Evolutionary conservation across 1,139 yeast genomes (phyloP), one percentile per base, ranked within the genome.

Genomic region (Saccharomyces pastorianus): DNA sequence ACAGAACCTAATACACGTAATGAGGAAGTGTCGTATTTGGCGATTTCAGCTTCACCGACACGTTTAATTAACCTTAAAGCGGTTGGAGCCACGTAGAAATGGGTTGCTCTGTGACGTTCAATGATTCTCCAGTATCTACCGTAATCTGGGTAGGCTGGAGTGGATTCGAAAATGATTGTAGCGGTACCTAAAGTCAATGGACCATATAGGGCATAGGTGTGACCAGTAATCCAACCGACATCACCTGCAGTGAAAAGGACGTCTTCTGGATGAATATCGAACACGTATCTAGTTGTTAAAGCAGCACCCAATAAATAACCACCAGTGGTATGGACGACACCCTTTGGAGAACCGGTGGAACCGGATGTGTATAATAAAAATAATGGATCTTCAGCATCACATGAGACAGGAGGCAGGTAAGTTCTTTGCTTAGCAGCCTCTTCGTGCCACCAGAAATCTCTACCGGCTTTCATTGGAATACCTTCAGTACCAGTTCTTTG

Each of bases 201-300:
- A 60, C 98, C 98, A 71, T 93, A 93, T 58, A 91, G 77, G 41
- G 96, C 96, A 69, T 93, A 93, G 42, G 98, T 86, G 74, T 93
- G 99, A 65, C 99, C 99, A 46, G 99, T 93, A 70, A 93, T 93
- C 99, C 99, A 93, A 71, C 99, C 99, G 53, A 93, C 96, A 73
- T 93, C 99, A 71, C 98, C 98, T 54, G 98, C 97, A 52, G 98
- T 91, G 79, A 93, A 93, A 58, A 93, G 77, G 54, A 87, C 80
- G 72, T 93, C 99, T 65, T 86, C 86, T 53, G 84, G 82, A 70
- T 89, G 96, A 56, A 93, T 80, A 72, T 95, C 99, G 70, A 93
- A 93, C 55, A 91, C 88, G 73, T 91, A 93, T 73, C 85, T 88
- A 56, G 97, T 88, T 56, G 98, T 89, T 74, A 91, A 76, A 53